Evolutionary conservation across 2,329 filamentous ascomycete genomes (phyloP), one percentile per base, ranked within the genome.

Genomic region (Curvularia verruculosa): DNA sequence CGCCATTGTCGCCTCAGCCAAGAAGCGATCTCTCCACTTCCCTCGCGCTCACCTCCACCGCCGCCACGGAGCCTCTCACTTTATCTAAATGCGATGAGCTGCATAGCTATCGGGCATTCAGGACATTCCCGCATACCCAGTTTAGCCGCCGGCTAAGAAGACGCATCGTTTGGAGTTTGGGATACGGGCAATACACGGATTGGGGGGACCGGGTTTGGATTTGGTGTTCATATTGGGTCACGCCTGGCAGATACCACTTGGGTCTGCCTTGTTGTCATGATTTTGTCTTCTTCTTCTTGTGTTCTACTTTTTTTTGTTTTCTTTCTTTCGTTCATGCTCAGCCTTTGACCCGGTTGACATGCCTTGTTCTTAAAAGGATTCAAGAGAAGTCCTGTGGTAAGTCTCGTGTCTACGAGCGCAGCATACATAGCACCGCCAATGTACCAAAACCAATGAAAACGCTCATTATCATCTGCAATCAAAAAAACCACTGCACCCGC

Each of bases 11-110:
- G 66, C 54, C 10, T 52, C 58, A 0, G 26, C 21, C 12, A 69
- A 66, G 41, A 44, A 21, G 63, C 66, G 66, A 36, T 58, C 56
- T 5, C 15, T 54, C 40, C 59, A 65, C 39, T 66, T 65, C 58
- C 67, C 65, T 54, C 70, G 69, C 47, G 67, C 61, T 6, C 70
- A 71, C 44, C 61, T 72, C 40, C 67, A 70, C 61, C 71, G 68
- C 55, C 68, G 70, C 40, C 68, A 70, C 59, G 65, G 64, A 40
- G 63, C 67, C 26, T 59, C 64, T 43, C 64, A 51, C 64, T 44
- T 66, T 10, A 18, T 66, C 47, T 72, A 65, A 65, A 52, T 47
- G 40, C n/a, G 37, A 56, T 31, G 45, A 21, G 31, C 13, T 34
- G 24, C 54, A 54, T 50, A 44, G 41, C 28, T 15, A 34, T 41